Percentiles rank a stretch among this genome's conserved stretches.
Conservation (phyloP, 192 early-diverging fungal species). For the Mortierella alpina region DNA sequence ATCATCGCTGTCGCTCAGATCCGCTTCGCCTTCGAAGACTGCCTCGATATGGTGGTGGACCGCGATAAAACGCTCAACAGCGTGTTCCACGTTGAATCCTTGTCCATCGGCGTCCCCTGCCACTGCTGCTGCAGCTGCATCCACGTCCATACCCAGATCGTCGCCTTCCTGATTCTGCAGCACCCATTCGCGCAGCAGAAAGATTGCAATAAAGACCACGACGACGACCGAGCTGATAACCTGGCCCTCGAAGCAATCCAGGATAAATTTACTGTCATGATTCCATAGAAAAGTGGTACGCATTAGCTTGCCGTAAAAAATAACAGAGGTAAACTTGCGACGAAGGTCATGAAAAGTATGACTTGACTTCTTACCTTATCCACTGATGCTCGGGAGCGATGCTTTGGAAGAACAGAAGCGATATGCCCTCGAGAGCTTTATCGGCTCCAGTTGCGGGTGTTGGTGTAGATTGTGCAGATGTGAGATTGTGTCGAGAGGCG, state of each 20-base stretch:
- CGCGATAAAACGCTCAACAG: conserved; percentile 43
- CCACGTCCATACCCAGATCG: not conserved
- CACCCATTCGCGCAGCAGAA: conserved; percentile 91
- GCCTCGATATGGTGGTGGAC: conserved; percentile 50
- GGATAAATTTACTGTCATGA: conserved; percentile 55
- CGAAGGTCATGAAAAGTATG: not conserved
- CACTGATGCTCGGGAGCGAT: conserved; percentile 36
- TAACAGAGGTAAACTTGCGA: not conserved
- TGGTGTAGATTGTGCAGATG: conserved; percentile 2
- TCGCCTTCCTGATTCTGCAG: conserved; percentile 62
- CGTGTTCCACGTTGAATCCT: conserved; percentile 43
- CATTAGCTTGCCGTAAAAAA: not conserved
- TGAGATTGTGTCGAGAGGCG: conserved; percentile 24
- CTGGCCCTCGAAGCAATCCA: conserved; percentile 89
- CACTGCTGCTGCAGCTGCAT: conserved; percentile 11
- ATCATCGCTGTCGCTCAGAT: conserved; percentile 9
- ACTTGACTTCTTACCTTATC: conserved; percentile 21
- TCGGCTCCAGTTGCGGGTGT: conserved; percentile 1
- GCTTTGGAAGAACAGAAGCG: conserved; percentile 11
- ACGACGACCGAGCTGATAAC: conserved; percentile 81
- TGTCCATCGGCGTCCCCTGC: conserved; percentile 10
- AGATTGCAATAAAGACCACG: conserved; percentile 79
- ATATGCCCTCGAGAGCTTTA: conserved; percentile 6
- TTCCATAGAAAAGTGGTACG: not conserved
- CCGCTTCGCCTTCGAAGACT: conserved; percentile 38